These are phyloP conservation scores for Neonectria hederae DNA, from an alignment of 2,329 filamentous ascomycete genomes.

Conservation along the genomic window DNA sequence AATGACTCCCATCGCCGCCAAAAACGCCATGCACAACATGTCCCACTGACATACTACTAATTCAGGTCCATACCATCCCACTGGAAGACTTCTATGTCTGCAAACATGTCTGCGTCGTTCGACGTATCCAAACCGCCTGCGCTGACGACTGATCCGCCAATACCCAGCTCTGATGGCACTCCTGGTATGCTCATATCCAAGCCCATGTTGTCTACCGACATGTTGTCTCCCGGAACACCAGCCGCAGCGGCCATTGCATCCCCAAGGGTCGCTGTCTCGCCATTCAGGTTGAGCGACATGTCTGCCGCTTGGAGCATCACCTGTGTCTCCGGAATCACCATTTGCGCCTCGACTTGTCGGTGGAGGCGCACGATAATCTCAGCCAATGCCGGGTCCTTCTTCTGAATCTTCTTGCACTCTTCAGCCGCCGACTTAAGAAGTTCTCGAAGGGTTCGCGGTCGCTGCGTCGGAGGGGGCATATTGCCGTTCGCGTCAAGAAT, in stretches of 20 bases:
- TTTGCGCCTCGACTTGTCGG: slow-evolving; percentile 72
- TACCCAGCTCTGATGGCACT: slow-evolving; percentile 50
- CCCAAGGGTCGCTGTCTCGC: slow-evolving; percentile 49
- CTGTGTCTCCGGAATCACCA: slow-evolving; percentile 56
- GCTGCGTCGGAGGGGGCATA: slow-evolving; percentile 52
- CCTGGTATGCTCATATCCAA: slow-evolving; percentile 57
- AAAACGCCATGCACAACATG: slow-evolving; percentile 3
- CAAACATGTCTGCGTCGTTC: slow-evolving; percentile 53
- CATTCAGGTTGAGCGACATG: slow-evolving; percentile 53
- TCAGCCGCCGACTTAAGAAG: slow-evolving; percentile 67
- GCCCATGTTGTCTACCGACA: slow-evolving; percentile 53
- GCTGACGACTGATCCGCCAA: slow-evolving; percentile 48
- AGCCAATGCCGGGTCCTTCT: slow-evolving; percentile 64
- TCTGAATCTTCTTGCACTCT: slow-evolving; percentile 64
- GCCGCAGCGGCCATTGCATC: slow-evolving; percentile 56
- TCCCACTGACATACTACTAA: neutral
- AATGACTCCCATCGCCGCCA: slow-evolving; percentile 9
- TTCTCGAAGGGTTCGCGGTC: slow-evolving; percentile 66
- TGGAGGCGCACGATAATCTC: slow-evolving; percentile 71
- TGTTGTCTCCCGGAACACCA: slow-evolving; percentile 51
- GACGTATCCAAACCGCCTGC: slow-evolving; percentile 45
- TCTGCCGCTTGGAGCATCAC: slow-evolving; percentile 55
- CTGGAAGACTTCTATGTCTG: slow-evolving; percentile 57
- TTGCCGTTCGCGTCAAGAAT: slow-evolving; percentile 49
- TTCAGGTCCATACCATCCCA: slow-evolving; percentile 49